Conservation (phyloP, 1,139 yeast genomes). For the Pichia inconspicua region DNA sequence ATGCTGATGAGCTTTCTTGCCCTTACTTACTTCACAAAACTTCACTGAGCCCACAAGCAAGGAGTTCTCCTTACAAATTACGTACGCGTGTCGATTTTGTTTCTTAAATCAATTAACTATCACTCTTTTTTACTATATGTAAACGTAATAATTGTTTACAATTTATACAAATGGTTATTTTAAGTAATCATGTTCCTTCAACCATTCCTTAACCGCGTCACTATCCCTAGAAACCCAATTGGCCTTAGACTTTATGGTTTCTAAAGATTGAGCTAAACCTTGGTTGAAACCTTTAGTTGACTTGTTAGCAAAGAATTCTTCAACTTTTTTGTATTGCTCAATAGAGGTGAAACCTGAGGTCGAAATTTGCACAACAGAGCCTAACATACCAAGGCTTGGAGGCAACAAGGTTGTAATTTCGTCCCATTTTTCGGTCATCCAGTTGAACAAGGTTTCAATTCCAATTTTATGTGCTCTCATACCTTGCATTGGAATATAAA, state of each 20-base stretch:
- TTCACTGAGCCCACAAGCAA: background rate
- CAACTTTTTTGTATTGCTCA: conserved; percentile 46
- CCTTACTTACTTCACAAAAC: background rate
- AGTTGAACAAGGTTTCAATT: conserved; percentile 60
- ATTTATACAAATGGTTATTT: conserved; percentile 8
- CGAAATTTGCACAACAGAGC: conserved; percentile 57
- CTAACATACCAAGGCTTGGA: conserved; percentile 74
- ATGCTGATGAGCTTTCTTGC: background rate
- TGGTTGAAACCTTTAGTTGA: conserved; percentile 58
- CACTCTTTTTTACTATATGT: too few species aligned
- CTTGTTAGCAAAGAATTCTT: conserved; percentile 46
- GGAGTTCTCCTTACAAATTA: too few species aligned
- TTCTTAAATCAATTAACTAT: too few species aligned
- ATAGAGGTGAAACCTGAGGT: conserved; percentile 59
- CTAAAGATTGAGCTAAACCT: conserved; percentile 49
- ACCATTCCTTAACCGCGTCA: conserved; percentile 27
- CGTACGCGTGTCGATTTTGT: too few species aligned
- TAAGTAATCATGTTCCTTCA: conserved; percentile 20
- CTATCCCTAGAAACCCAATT: conserved; percentile 38
- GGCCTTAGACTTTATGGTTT: conserved; percentile 43
- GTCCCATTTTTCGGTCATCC: conserved; percentile 75
- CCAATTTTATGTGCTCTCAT: conserved; percentile 58
- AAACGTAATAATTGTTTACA: too few species aligned
- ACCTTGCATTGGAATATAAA: conserved; percentile 70
- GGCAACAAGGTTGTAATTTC: conserved; percentile 58